Conservation (phyloP, 2,329 filamentous ascomycete genomes). For the Cytospora piceicola region DNA sequence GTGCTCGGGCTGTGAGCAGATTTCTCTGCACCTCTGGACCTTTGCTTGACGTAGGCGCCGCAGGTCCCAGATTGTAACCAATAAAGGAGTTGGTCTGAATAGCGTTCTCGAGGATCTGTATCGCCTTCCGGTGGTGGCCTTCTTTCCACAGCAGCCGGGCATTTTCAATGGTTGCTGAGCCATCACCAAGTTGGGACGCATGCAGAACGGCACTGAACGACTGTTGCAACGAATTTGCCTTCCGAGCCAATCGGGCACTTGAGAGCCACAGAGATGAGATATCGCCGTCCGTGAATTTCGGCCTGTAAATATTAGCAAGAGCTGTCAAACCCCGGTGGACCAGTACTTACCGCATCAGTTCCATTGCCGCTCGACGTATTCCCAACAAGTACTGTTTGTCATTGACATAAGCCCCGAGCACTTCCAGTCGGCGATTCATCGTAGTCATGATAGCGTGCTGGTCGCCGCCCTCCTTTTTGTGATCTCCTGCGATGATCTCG, state of each 20-base stretch:
- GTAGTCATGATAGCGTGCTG: conserved; percentile 53
- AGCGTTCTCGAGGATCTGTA: conserved; percentile 84
- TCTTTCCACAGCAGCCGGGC: conserved; percentile 92
- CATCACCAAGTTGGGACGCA: conserved; percentile 81
- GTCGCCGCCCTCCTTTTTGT: conserved; percentile 45
- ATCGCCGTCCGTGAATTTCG: conserved; percentile 69
- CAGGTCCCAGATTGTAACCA: conserved; percentile 40
- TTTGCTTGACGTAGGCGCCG: conserved; percentile 44
- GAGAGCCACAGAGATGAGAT: conserved; percentile 84
- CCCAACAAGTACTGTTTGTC: conserved; percentile 95
- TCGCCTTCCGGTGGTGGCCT: conserved; percentile 91
- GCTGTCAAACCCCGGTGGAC: conserved; percentile 6
- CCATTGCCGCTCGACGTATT: conserved; percentile 84
- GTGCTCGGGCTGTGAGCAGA: conserved; percentile 73
- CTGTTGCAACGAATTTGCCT: conserved; percentile 79
- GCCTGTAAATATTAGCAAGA: conserved; percentile 45
- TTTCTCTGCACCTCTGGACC: conserved; percentile 55
- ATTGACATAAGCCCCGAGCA: conserved; percentile 83
- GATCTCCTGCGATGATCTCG: conserved; percentile 69
- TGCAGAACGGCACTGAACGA: conserved; percentile 94
- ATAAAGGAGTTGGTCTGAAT: conserved; percentile 79
- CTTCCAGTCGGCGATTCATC: conserved; percentile 78
- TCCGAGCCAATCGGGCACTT: conserved; percentile 83
- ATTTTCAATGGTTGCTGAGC: conserved; percentile 91
- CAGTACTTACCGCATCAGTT: conserved; percentile 65